Percentiles rank a stretch among this genome's conserved stretches.
These are phyloP conservation scores for Brettanomyces naardenensis DNA, from an alignment of 805 yeast genomes.

Conservation along the genomic window DNA sequence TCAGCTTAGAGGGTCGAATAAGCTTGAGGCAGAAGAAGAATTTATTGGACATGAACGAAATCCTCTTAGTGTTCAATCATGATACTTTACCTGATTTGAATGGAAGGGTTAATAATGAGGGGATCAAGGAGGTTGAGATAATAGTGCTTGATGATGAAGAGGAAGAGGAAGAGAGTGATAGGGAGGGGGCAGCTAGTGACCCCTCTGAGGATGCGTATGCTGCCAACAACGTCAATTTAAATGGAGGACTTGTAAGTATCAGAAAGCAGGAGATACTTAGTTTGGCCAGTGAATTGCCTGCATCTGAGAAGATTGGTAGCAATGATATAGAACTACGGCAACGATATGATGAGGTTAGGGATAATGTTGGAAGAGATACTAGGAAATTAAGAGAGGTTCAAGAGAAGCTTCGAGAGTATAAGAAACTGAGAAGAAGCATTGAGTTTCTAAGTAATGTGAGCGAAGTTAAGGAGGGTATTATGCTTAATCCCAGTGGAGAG, in stretches of 20 bases:
- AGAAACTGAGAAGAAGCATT: neutral
- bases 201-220: constrained; percentile 4
- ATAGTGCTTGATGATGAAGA: neutral
- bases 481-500: neutral
- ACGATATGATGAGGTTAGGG: constrained; percentile 16
- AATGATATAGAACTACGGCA: constrained; percentile 16
- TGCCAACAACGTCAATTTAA: constrained; percentile 13
- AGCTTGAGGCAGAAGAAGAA: constrained; percentile 12
- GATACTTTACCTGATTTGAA: constrained; percentile 17
- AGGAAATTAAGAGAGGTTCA: constrained; percentile 8
- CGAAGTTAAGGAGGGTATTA: neutral
- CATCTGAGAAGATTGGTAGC: constrained; percentile 13
- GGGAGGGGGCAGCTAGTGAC: constrained; percentile 1
- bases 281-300: constrained; percentile 25
- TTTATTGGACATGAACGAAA: constrained; percentile 19
- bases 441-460: neutral
- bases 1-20: constrained; percentile 16
- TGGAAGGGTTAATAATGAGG: constrained; percentile 9
- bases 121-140: neutral
- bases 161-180: constrained; percentile 1
- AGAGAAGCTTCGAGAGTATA: constrained; percentile 13
- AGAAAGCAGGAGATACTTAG: constrained; percentile 17
- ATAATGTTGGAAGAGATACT: constrained; percentile 11
- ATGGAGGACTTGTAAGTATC: constrained; percentile 14
- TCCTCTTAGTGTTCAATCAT: constrained; percentile 19